A percentile compares a stretch with the other conserved stretches of the same genome.
Evolutionary conservation across 2,329 filamentous ascomycete species (phyloP).

Genomic region (Beauveria sp.): DNA sequence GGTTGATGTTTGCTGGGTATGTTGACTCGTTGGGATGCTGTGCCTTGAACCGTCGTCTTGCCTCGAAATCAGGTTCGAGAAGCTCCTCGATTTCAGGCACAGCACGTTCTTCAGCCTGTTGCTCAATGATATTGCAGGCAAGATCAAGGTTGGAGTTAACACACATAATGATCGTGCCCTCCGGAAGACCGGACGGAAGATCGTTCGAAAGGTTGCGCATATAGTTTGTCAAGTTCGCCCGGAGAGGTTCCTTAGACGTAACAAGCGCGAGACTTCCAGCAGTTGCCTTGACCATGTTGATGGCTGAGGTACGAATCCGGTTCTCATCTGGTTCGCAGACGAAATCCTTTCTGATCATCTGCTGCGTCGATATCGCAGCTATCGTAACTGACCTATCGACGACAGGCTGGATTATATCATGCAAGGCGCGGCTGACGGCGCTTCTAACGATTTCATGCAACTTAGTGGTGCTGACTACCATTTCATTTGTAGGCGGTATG

Average conservation of each 20-base stretch:
- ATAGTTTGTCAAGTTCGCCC: conserved; percentile 96
- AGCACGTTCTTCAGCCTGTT: conserved; percentile 88
- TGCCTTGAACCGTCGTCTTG: conserved; percentile 66
- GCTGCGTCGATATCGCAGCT: conserved; percentile 89
- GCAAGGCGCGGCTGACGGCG: conserved; percentile 81
- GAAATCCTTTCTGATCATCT: conserved; percentile 95
- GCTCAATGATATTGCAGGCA: conserved; percentile 89
- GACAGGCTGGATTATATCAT: conserved; percentile 94
- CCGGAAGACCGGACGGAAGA: conserved; percentile 75
- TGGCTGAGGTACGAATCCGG: conserved; percentile 74
- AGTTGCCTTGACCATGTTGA: conserved; percentile 91
- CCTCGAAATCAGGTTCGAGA: conserved; percentile 72
- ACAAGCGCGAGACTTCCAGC: conserved; percentile 90
- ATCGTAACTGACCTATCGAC: conserved; percentile 97
- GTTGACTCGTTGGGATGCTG: conserved; percentile 77
- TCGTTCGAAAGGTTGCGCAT: conserved; percentile 64
- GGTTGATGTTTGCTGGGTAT: conserved; percentile 71
- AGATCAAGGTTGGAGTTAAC: conserved; percentile 96
- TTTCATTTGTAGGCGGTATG: conserved; percentile 73
- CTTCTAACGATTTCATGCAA: conserved; percentile 71
- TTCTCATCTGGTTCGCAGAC: conserved; percentile 86
- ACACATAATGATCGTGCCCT: conserved; percentile 96
- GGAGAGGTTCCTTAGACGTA: conserved; percentile 94
- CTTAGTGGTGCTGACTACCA: conserved; percentile 64
- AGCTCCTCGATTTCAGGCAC: conserved; percentile 92